These are phyloP conservation scores for Mucor racemosus DNA, from an alignment of 371 early-diverging fungal species.

Conservation along the genomic window DNA sequence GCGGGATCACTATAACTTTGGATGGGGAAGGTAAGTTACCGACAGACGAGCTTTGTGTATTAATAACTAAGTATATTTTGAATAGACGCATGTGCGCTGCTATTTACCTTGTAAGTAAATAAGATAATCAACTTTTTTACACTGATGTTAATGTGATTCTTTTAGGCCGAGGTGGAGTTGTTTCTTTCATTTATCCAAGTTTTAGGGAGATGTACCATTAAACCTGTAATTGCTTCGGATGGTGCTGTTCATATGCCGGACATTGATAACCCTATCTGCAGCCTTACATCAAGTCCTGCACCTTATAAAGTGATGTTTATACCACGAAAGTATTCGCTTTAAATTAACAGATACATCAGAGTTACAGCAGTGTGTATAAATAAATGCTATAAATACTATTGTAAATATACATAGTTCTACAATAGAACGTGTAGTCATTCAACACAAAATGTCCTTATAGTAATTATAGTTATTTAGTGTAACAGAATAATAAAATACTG, in stretches of 20 bases:
- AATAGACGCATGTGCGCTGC: constrained; percentile 24
- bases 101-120: constrained; percentile 14
- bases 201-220: constrained; percentile 5
- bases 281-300: background rate
- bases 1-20: constrained; percentile 28
- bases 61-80: too few relatives aligned
- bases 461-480: too few relatives aligned
- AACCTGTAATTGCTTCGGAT: background rate
- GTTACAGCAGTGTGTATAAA: too few relatives aligned
- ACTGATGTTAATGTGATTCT: background rate
- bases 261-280: background rate
- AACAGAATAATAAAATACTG: too few relatives aligned
- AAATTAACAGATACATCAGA: too few relatives aligned
- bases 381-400: too few relatives aligned
- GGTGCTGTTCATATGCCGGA: constrained; percentile 1
- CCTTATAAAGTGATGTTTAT: constrained; percentile 1
- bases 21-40: constrained; percentile 14
- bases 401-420: too few relatives aligned
- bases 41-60: too few relatives aligned
- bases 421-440: too few relatives aligned
- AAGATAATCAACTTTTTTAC: background rate
- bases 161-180: constrained; percentile 13
- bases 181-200: constrained; percentile 9
- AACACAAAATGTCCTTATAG: too few relatives aligned
- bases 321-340: background rate